Percentiles rank a stretch among this genome's conserved stretches.
phyloP scores from a whole-genome alignment of 2,329 filamentous ascomycete genomes.

The Aspergillus arachidicola region DNA sequence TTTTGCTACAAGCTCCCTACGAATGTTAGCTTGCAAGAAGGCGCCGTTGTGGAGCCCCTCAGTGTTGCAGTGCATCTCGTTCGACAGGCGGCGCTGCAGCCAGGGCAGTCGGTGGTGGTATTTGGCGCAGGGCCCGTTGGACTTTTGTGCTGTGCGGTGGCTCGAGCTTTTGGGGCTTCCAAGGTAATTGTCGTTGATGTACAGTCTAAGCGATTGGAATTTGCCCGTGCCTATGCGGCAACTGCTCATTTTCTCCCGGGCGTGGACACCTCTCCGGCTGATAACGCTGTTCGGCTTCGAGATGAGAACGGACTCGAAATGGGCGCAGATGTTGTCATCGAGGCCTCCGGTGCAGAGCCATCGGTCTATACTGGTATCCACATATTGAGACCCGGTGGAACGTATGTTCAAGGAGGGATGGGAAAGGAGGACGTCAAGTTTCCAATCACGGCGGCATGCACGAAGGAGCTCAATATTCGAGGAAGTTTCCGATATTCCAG shows the following conservation, averaged over 20 bases:
- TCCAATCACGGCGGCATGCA: constrained; percentile 62
- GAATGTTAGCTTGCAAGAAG: constrained; percentile 76
- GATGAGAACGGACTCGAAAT: background rate
- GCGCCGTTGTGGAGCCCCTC: constrained; percentile 86
- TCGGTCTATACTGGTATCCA: constrained; percentile 74
- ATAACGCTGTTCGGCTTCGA: background rate
- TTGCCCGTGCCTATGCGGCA: constrained; percentile 54
- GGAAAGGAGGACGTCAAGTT: constrained; percentile 74
- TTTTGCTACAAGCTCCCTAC: constrained; percentile 92
- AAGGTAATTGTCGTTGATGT: constrained; percentile 87
- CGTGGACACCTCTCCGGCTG: background rate
- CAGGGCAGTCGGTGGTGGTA: constrained; percentile 77
- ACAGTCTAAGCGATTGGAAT: constrained; percentile 74
- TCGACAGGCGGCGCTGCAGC: constrained; percentile 70
- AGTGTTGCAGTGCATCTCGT: constrained; percentile 85
- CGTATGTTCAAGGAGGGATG: constrained; percentile 85
- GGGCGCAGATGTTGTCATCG: constrained; percentile 67
- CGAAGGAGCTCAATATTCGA: constrained; percentile 78
- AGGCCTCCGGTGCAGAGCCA: constrained; percentile 75
- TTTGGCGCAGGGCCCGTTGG: constrained; percentile 89
- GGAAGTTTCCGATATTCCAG: constrained; percentile 81
- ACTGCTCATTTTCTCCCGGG: background rate
- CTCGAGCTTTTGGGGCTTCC: constrained; percentile 77
- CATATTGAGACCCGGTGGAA: constrained; percentile 68
- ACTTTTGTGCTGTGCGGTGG: constrained; percentile 82